A percentile compares a stretch with the other conserved stretches of the same genome.
Conservation (phyloP, 2,329 filamentous ascomycete genomes). For the Sclerotinia sclerotiorum region DNA sequence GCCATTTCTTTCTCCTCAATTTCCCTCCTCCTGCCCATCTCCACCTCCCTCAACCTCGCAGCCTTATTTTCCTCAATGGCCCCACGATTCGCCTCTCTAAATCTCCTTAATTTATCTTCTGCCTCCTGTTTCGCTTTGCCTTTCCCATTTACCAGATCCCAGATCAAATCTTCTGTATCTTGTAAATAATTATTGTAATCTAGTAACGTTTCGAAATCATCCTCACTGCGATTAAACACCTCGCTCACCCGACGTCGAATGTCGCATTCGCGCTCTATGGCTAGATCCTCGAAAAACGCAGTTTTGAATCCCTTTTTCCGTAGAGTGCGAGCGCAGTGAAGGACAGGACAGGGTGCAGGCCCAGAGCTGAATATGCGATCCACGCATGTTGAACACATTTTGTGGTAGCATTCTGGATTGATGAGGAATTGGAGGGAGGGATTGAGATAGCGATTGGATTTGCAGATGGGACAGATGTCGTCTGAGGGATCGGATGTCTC, state of each 20-base stretch:
- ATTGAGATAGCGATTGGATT: conserved; percentile 94
- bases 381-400: conserved; percentile 96
- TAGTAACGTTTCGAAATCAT: conserved; percentile 82
- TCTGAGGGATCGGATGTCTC: conserved; percentile 35
- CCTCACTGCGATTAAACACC: conserved; percentile 84
- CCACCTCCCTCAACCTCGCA: conserved; percentile 56
- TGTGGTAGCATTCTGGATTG: conserved; percentile 98
- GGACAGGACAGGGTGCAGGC: conserved; percentile 88
- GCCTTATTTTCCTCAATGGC: conserved; percentile 63
- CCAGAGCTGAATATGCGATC: conserved; percentile 91
- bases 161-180: conserved; percentile 84
- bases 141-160: conserved; percentile 75
- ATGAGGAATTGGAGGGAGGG: conserved; percentile 91
- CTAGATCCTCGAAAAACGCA: conserved; percentile 86
- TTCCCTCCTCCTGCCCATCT: conserved; percentile 55
- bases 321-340: conserved; percentile 82
- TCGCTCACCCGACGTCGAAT: conserved; percentile 75
- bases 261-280: conserved; percentile 90
- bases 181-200: conserved; percentile 95
- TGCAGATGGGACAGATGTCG: conserved; percentile 96
- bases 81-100: conserved; percentile 70
- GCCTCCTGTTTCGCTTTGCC: conserved; percentile 54
- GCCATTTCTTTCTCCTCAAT: conserved; percentile 66
- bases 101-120: conserved; percentile 58
- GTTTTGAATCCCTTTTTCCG: conserved; percentile 80